Base-by-base conservation (phyloP, 2,329 filamentous ascomycete species). In the Ampelomyces quisqualis region DNA sequence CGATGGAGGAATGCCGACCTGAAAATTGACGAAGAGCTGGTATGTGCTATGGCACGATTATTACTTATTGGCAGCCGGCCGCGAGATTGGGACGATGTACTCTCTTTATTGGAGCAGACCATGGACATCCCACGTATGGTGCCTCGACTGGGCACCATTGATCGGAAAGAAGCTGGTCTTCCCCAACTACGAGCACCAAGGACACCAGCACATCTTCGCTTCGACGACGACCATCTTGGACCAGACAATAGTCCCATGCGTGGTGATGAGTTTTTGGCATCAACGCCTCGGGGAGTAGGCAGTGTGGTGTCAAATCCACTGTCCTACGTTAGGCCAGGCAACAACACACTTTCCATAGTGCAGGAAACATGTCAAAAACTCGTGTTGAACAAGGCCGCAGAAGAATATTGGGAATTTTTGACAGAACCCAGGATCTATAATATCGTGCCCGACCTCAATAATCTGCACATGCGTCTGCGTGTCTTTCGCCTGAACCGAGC, bases 11-110 rank as follows among this genome's bases (percentile, higher is more conserved):
- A 77, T 38, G 89, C 85, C 20, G 73, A 81, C 36, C 55, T 97
- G 11, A 57, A 76, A 34, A 75, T 97, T 14, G 90, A 96, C 56
- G 88, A 93, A 65, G 72, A 80, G 40, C 73, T 97, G 14, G 85
- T 94, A 3, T 85, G 81, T 58, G 77, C 86, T 20, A 95, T 97
- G 87, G 89, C 84, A 5, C 77, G 84, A 23, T 55, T 95, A 3
- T 73, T 97, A n/a, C 70, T 90, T 15, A 71, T 84, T 34, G 82
- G 86, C 11, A 71, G 68, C 23, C 69, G 76, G 8, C 73, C 78
- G 13, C 68, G 74, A 34, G 84, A 93, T 53, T 83, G 78, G 66
- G 80, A 85, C 47, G 81, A 88, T 55, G 74, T 95, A 2, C 76
- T 95, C 15, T 79, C 80, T 26, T 73, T 96, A 14, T 69, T 94